Evolutionary conservation across 2,329 filamentous ascomycete species (phyloP).

Genomic region (Monosporascus ibericus): DNA sequence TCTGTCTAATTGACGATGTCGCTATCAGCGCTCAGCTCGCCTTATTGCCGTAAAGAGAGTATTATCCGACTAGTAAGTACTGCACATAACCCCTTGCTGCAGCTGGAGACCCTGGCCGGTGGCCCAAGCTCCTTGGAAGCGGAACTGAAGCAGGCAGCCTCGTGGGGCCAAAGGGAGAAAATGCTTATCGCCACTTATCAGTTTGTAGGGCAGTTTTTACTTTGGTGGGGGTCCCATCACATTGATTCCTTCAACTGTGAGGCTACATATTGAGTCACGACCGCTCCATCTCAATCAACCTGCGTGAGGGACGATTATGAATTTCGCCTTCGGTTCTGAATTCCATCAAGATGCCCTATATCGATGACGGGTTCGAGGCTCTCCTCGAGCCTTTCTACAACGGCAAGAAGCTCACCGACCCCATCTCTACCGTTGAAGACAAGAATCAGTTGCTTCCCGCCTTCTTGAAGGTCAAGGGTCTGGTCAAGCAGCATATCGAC

Average conservation of each 20-base stretch:
- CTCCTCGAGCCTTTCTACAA: slow-evolving; percentile 63
- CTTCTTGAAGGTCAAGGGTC: slow-evolving; percentile 93
- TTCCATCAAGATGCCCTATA: slow-evolving; percentile 39
- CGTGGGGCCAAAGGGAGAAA: background rate
- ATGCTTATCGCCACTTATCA: background rate
- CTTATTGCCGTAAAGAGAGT: too few species aligned
- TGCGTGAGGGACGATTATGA: slow-evolving; percentile 3
- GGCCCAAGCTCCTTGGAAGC: too few species aligned
- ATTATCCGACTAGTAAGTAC: too few species aligned
- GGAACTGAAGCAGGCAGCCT: too few species aligned
- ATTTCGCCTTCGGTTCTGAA: background rate
- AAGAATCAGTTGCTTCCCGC: slow-evolving; percentile 96
- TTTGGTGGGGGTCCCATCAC: slow-evolving; percentile 13
- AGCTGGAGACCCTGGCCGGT: background rate
- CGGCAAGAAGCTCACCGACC: slow-evolving; percentile 60
- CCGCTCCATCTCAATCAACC: background rate
- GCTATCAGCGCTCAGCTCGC: too few species aligned
- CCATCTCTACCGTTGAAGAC: slow-evolving; percentile 64
- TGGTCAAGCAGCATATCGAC: slow-evolving; percentile 67
- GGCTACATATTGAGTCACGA: slow-evolving; percentile 9
- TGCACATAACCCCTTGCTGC: background rate
- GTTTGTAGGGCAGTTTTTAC: slow-evolving; percentile 5
- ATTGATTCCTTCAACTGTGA: slow-evolving; percentile 1
- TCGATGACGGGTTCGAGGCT: slow-evolving; percentile 61
- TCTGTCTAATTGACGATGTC: too few species aligned